Conservation (phyloP, 257 asterid genomes). For the Jacaranda mimosifolia region DNA sequence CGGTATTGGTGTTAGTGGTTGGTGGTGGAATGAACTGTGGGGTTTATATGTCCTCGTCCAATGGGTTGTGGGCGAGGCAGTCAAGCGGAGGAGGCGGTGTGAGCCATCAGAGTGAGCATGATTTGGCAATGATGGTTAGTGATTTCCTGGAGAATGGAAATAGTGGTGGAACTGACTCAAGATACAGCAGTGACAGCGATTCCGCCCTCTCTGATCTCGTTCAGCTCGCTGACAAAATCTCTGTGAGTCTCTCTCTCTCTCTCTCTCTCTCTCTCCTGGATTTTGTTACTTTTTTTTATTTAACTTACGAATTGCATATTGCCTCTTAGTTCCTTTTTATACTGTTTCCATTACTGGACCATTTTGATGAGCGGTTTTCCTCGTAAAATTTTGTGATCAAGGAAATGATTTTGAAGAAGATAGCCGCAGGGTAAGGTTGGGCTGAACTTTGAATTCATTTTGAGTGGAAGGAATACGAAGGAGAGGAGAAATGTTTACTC, state of each 20-base stretch:
- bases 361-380: not conserved
- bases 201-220: constrained; percentile 62
- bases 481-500: no score
- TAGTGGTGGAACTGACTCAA: constrained; percentile 64
- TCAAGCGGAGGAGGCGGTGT: constrained; percentile 51
- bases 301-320: not conserved
- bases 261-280: not conserved
- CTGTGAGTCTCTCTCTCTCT: constrained; percentile 50
- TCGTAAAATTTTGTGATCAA: not conserved
- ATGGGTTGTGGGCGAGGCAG: constrained; percentile 57
- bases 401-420: constrained; percentile 23
- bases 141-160: constrained; percentile 77
- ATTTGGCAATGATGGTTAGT: constrained; percentile 81
- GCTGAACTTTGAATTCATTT: not conserved
- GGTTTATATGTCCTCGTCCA: constrained; percentile 48
- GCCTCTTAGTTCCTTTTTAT: not conserved
- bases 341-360: not conserved
- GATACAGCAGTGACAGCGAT: constrained; percentile 82
- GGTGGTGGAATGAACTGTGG: constrained; percentile 63
- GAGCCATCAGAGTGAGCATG: constrained; percentile 79
- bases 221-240: constrained; percentile 71
- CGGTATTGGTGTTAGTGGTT: constrained; percentile 35
- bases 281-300: not conserved
- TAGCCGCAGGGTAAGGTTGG: not conserved
- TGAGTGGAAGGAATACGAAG: not conserved